Evolutionary conservation across 2,329 filamentous ascomycete genomes (phyloP).

Genomic region (Colletotrichum neosansevieriae): DNA sequence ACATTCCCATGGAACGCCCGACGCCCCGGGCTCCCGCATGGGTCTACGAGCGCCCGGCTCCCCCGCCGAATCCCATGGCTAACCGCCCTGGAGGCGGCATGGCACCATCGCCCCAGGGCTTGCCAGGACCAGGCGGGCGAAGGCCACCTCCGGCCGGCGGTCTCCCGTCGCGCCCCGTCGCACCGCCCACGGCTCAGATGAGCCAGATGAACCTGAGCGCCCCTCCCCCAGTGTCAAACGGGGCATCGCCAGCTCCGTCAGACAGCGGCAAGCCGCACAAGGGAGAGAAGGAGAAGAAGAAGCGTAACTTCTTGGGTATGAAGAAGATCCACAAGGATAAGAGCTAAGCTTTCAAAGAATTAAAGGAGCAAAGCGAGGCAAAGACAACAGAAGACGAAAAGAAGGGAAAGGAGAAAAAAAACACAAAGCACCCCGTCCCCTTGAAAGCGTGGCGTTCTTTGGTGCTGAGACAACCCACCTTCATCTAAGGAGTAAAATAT

Average conservation of each 20-base stretch:
- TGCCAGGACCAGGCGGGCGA: constrained; percentile 43
- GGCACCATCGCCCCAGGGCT: constrained; percentile 41
- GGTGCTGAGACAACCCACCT: constrained; percentile 8
- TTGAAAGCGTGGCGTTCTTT: constrained; percentile 31
- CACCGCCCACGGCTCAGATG: constrained; percentile 68
- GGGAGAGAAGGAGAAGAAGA: constrained; percentile 73
- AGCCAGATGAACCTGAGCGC: constrained; percentile 63
- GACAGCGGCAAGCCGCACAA: constrained; percentile 61
- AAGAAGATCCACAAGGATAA: constrained; percentile 61
- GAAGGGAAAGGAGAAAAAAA: constrained; percentile 1
- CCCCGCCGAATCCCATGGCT: constrained; percentile 57
- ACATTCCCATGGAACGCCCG: constrained; percentile 84
- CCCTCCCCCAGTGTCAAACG: constrained; percentile 42
- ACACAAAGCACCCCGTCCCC: neutral
- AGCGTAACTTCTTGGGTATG: constrained; percentile 67
- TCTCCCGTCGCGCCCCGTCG: constrained; percentile 51
- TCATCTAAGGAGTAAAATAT: neutral
- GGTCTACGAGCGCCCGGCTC: constrained; percentile 80
- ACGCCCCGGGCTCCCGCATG: constrained; percentile 86
- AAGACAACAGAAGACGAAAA: neutral
- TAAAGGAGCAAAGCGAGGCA: neutral
- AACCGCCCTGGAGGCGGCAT: constrained; percentile 46
- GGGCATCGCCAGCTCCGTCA: constrained; percentile 42
- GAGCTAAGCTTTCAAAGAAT: neutral
- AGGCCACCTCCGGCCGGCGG: constrained; percentile 46